These are phyloP conservation scores for Boletus tomentosulus DNA, from an alignment of 768 basidiomycete genomes.

Conservation along the genomic window DNA sequence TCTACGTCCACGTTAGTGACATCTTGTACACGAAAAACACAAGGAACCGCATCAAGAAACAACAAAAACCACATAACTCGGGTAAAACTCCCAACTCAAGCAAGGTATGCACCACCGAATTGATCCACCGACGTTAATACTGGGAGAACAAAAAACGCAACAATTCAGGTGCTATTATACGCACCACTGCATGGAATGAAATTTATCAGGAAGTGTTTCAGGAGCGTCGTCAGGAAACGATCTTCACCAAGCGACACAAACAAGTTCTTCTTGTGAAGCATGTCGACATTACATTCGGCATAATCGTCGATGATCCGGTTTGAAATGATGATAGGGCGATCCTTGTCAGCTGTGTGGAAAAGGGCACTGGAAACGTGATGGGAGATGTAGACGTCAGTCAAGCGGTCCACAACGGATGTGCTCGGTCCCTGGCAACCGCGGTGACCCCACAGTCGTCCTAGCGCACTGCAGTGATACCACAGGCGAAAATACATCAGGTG, in stretches of 20 bases:
- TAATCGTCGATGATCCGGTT: conserved; percentile 95
- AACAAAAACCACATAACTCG: conserved; percentile 91
- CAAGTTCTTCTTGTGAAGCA: conserved; percentile 93
- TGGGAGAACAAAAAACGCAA: conserved; percentile 88
- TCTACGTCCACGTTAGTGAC: conserved; percentile 38
- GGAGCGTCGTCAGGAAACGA: conserved; percentile 88
- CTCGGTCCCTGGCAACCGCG: too few species aligned
- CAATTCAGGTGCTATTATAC: conserved; percentile 88
- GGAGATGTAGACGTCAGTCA: too few species aligned
- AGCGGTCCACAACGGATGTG: too few species aligned
- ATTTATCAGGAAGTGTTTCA: conserved; percentile 97
- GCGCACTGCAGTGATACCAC: too few species aligned
- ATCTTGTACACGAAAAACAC: conserved; percentile 63
- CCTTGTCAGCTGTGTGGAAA: conserved; percentile 94
- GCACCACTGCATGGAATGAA: conserved; percentile 85
- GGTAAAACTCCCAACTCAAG: conserved; percentile 83
- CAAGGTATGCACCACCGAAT: conserved; percentile 92
- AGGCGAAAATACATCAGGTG: too few species aligned
- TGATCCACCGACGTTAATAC: conserved; percentile 94
- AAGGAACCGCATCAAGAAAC: conserved; percentile 94
- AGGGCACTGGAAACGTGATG: too few species aligned
- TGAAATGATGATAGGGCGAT: conserved; percentile 95
- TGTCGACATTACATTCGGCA: conserved; percentile 88
- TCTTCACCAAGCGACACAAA: conserved; percentile 94
- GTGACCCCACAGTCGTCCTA: too few species aligned